phyloP scores from a whole-genome alignment of 164 flowering plant genomes.

The Annona cherimola region DNA sequence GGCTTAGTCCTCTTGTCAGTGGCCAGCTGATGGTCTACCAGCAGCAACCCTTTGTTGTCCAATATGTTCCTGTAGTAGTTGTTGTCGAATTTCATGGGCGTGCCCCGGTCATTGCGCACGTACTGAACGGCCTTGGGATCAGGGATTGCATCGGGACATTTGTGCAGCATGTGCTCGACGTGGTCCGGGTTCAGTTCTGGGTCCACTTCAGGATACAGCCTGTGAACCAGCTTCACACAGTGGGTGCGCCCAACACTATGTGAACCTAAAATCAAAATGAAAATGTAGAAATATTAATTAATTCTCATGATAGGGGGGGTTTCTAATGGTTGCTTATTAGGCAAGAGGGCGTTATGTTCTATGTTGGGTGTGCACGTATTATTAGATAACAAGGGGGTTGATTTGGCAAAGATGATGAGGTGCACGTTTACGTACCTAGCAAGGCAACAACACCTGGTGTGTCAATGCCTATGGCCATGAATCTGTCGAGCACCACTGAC shows the following conservation, averaged over 20 bases:
- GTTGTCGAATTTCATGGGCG: slow-evolving; percentile 93
- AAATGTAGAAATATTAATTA: no score
- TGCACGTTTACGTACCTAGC: slow-evolving; percentile 45
- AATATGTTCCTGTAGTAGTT: slow-evolving; percentile 92
- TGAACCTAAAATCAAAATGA: slow-evolving; percentile 41
- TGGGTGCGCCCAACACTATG: slow-evolving; percentile 99
- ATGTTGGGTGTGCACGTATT: background rate
- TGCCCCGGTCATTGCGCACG: slow-evolving; percentile 93
- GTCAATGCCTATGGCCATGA: slow-evolving; percentile 77
- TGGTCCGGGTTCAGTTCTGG: slow-evolving; percentile 76
- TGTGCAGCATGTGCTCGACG: slow-evolving; percentile 86
- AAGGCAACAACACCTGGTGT: slow-evolving; percentile 90
- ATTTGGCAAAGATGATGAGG: background rate
- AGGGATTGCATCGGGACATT: slow-evolving; percentile 85
- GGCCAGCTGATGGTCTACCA: slow-evolving; percentile 85
- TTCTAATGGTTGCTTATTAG: background rate
- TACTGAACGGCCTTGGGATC: slow-evolving; percentile 97
- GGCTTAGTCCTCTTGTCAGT: slow-evolving; percentile 73
- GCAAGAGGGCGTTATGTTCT: background rate
- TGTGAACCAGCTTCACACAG: slow-evolving; percentile 92
- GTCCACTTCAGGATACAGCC: slow-evolving; percentile 91
- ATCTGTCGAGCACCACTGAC: slow-evolving; percentile 78
- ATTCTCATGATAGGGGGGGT: background rate
- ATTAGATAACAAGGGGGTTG: background rate
- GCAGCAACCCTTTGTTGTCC: slow-evolving; percentile 87